phyloP scores from a whole-genome alignment of 1,284 basidiomycete genomes.

The Irpex sp. region DNA sequence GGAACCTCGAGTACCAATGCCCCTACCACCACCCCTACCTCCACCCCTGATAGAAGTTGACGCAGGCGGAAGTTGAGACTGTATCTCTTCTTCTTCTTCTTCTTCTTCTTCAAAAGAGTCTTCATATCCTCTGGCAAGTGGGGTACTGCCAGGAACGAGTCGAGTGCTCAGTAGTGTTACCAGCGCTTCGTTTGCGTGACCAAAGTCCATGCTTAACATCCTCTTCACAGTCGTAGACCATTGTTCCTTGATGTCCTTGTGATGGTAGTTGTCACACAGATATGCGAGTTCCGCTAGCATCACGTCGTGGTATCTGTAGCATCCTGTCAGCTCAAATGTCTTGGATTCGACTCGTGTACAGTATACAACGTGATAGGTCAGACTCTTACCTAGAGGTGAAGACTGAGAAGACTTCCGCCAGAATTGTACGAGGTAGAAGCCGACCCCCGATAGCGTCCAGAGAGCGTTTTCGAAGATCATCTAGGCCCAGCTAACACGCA shows the following conservation, averaged over 20 bases:
- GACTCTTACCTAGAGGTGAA: conserved; percentile 15
- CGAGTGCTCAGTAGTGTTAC: neutral
- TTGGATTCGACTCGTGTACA: neutral
- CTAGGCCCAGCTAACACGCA: conserved; percentile 7
- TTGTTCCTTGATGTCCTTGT: neutral
- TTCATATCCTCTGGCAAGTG: too few species aligned
- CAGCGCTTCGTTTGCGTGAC: neutral
- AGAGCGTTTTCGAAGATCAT: conserved; percentile 15
- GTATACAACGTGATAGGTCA: neutral
- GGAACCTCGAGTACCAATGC: too few species aligned
- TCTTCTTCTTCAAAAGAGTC: too few species aligned
- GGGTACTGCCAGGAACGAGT: neutral
- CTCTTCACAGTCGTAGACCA: neutral
- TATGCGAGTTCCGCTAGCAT: neutral
- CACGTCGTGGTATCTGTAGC: neutral
- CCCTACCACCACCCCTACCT: too few species aligned
- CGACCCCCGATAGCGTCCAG: conserved; percentile 12
- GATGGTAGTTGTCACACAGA: neutral
- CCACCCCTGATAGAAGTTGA: too few species aligned
- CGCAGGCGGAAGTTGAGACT: too few species aligned
- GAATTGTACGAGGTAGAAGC: conserved; percentile 16
- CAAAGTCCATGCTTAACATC: neutral
- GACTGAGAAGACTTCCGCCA: conserved; percentile 20
- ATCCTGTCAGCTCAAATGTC: neutral
- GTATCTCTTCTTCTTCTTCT: too few species aligned